These are phyloP conservation scores for Gynostemma pentaphyllum DNA, from an alignment of 306 rosid genomes.

Conservation along the genomic window DNA sequence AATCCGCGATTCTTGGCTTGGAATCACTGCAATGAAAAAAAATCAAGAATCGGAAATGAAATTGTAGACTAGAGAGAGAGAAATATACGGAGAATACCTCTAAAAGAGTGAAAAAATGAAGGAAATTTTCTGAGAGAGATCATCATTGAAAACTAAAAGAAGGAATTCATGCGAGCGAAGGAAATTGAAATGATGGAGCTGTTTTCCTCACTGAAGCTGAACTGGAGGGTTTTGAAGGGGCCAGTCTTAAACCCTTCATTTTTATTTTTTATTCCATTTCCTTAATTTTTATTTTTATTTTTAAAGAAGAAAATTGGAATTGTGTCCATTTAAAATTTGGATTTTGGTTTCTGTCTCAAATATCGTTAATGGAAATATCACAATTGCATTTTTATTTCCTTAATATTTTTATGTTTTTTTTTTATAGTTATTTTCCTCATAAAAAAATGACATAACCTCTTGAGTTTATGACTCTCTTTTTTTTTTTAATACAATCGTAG, in stretches of 20 bases:
- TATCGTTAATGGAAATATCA: too few species aligned
- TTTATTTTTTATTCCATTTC: too few species aligned
- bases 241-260: not conserved
- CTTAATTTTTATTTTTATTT: too few species aligned
- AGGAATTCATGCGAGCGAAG: not conserved
- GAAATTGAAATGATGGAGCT: not conserved
- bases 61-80: not conserved
- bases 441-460: too few species aligned
- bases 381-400: too few species aligned
- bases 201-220: not conserved
- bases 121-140: conserved; percentile 14
- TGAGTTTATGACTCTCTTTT: too few species aligned
- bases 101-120: conserved; percentile 12
- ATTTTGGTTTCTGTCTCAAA: too few species aligned
- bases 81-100: conserved; percentile 28
- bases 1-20: conserved; percentile 20
- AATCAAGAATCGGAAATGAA: not conserved
- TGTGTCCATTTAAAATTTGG: too few species aligned
- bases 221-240: not conserved
- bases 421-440: too few species aligned
- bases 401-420: too few species aligned
- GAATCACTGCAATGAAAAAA: conserved; percentile 24
- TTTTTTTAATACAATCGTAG: too few species aligned
- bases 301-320: not conserved
- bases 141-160: not conserved